Conservation (phyloP, 768 basidiomycete genomes). For the Hericium alpestre region DNA sequence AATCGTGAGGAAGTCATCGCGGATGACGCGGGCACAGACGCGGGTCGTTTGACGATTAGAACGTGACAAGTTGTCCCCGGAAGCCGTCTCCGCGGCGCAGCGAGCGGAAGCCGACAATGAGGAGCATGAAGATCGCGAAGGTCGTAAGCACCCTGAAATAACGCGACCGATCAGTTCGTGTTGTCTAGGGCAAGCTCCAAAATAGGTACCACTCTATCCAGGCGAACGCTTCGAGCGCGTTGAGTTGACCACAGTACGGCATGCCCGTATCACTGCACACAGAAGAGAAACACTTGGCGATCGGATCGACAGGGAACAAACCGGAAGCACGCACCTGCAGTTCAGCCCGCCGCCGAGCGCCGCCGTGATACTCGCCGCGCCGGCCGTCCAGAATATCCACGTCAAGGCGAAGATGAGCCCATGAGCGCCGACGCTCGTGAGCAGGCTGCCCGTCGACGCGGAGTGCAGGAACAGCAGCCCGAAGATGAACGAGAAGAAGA, state of each 20-base stretch:
- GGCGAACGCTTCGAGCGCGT: conserved; percentile 64
- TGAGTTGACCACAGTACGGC: conserved; percentile 66
- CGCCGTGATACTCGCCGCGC: conserved; percentile 58
- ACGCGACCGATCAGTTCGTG: background rate
- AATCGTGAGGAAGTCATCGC: too few species aligned
- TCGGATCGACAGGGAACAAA: background rate
- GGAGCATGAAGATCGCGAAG: conserved; percentile 44
- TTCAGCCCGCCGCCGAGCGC: conserved; percentile 59
- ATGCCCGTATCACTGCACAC: conserved; percentile 29
- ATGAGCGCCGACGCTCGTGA: conserved; percentile 58
- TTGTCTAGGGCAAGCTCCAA: background rate
- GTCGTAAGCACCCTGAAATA: conserved; percentile 51
- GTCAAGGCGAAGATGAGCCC: conserved; percentile 50
- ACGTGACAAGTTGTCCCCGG: conserved; percentile 38
- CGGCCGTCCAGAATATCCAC: conserved; percentile 73
- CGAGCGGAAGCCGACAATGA: conserved; percentile 49
- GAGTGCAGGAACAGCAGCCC: conserved; percentile 43
- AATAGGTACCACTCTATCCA: conserved; percentile 60
- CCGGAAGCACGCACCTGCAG: conserved; percentile 39
- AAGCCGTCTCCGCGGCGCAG: conserved; percentile 60
- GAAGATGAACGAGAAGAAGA: conserved; percentile 42
- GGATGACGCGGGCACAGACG: too few species aligned
- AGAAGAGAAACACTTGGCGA: background rate
- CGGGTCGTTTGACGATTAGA: background rate
- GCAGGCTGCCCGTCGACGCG: conserved; percentile 31